A percentile compares a stretch with the other conserved stretches of the same genome.
Conservation (phyloP, 345 rosid genomes). For the Arabis hirsuta region DNA sequence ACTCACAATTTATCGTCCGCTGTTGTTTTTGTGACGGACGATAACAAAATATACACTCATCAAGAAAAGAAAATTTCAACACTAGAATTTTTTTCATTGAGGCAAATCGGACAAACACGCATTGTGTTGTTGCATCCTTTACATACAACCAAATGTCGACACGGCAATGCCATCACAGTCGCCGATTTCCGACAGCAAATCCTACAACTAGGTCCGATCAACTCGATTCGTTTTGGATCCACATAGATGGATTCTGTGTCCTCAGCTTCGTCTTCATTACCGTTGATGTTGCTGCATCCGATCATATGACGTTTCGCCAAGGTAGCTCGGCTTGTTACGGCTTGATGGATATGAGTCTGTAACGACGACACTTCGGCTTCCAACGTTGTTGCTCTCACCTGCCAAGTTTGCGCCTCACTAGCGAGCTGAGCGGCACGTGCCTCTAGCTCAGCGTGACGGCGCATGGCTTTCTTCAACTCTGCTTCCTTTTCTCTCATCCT, state of each 20-base stretch:
- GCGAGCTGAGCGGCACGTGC: constrained; percentile 74
- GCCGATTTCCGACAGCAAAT: constrained; percentile 58
- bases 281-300: not conserved
- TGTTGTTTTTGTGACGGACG: too few species aligned
- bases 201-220: constrained; percentile 44
- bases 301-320: not conserved
- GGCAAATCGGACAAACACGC: constrained; percentile 73
- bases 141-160: constrained; percentile 78
- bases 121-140: constrained; percentile 60
- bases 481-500: constrained; percentile 63
- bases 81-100: constrained; percentile 52
- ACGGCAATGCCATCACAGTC: constrained; percentile 76
- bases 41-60: not conserved
- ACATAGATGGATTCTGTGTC: constrained; percentile 75
- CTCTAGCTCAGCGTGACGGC: constrained; percentile 67
- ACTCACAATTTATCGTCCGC: too few species aligned
- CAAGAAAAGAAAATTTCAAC: constrained; percentile 65
- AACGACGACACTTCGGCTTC: constrained; percentile 70
- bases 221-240: too few species aligned
- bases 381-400: constrained; percentile 71
- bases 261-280: constrained; percentile 30
- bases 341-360: constrained; percentile 77
- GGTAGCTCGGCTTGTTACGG: constrained; percentile 37
- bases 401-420: constrained; percentile 77
- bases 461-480: constrained; percentile 65